Conservation (phyloP, 176 grass and related monocot genomes). For the Cenchrus fungigraminus region DNA sequence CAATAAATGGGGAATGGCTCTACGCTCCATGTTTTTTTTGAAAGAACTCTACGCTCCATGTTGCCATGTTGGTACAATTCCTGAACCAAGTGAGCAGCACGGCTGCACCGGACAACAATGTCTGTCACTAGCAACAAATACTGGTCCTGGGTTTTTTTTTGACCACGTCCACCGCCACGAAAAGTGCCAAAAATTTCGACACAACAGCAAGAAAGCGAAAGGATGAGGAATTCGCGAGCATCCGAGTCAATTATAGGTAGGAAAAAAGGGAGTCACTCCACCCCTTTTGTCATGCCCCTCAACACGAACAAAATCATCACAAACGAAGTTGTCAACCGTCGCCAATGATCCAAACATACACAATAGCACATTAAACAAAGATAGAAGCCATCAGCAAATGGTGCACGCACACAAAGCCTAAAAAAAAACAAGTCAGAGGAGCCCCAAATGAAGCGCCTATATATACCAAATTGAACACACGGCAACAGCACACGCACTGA, state of each 20-base stretch:
- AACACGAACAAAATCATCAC: constrained; percentile 20
- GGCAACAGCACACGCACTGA: constrained; percentile 31
- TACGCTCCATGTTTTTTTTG: not conserved
- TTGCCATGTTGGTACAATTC: not conserved
- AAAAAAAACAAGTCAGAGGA: not conserved
- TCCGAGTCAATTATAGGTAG: constrained; percentile 7
- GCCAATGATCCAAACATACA: constrained; percentile 23
- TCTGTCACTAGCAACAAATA: constrained; percentile 18
- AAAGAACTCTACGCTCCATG: not conserved
- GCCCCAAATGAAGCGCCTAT: constrained; percentile 37
- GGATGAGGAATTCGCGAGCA: not conserved
- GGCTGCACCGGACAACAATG: not conserved
- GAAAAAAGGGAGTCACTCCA: constrained; percentile 9
- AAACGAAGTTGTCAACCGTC: constrained; percentile 35
- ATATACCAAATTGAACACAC: constrained; percentile 64
- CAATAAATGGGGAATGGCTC: not conserved
- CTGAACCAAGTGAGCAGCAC: constrained; percentile 15
- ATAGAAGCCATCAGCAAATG: constrained; percentile 31
- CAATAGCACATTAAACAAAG: constrained; percentile 25
- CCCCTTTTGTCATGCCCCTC: not conserved
- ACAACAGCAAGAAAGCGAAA: constrained; percentile 29
- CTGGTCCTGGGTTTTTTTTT: not conserved
- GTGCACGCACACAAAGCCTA: constrained; percentile 26
- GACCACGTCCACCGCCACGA: constrained; percentile 18
- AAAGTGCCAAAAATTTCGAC: constrained; percentile 1